Conservation (phyloP, 2,329 filamentous ascomycete species). For the Alternaria incomplexa region DNA sequence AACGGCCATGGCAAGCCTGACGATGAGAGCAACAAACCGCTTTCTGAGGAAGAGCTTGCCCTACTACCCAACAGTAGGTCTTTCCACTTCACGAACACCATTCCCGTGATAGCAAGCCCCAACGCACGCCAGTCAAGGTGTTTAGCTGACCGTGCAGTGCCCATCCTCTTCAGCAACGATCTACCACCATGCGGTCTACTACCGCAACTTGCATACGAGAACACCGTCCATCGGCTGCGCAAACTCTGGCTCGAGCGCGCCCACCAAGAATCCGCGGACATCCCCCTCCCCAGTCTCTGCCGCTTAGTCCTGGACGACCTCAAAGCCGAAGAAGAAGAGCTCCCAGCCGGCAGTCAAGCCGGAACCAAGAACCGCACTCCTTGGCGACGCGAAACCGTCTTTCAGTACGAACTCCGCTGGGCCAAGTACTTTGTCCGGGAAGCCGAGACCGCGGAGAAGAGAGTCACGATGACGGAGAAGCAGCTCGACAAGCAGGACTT, state of each 20-base stretch:
- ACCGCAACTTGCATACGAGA: conserved; percentile 34
- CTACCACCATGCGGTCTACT: conserved; percentile 32
- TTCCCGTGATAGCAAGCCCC: background rate
- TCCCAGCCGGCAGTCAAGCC: background rate
- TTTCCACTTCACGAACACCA: too few species aligned
- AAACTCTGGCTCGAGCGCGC: conserved; percentile 20
- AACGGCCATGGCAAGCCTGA: background rate
- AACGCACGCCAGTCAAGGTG: background rate
- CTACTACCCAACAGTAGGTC: conserved; percentile 24
- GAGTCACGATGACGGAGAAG: conserved; percentile 14
- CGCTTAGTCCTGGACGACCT: conserved; percentile 9
- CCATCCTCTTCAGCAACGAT: conserved; percentile 26
- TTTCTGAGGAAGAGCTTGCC: background rate
- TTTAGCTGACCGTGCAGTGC: conserved; percentile 24
- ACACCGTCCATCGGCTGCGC: conserved; percentile 25
- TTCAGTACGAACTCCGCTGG: conserved; percentile 31
- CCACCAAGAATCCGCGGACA: background rate
- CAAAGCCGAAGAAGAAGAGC: conserved; percentile 8
- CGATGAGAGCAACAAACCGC: background rate
- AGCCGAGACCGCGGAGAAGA: conserved; percentile 10
- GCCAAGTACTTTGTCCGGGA: conserved; percentile 34
- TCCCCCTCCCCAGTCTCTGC: conserved; percentile 15
- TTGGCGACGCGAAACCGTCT: conserved; percentile 31
- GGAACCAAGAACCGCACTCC: conserved; percentile 18
- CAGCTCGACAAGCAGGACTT: conserved; percentile 16